phyloP scores from a whole-genome alignment of 176 grass and related monocot genomes.

The Hyparrhenia diplandra region DNA sequence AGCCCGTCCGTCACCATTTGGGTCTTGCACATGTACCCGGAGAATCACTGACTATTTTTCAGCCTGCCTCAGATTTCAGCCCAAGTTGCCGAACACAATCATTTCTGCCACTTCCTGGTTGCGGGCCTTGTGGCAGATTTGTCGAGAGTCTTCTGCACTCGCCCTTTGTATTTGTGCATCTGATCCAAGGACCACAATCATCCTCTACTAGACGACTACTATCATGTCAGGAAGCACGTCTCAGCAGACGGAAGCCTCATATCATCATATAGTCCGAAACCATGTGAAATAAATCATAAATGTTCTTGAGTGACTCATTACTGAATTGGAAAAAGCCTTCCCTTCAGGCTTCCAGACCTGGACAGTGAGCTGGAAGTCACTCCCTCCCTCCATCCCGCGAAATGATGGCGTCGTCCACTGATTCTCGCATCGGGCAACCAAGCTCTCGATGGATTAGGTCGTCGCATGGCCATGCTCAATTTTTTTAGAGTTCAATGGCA shows the following conservation, averaged over 20 bases:
- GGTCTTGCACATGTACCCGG: too few relatives aligned
- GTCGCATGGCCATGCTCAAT: conserved; percentile 12
- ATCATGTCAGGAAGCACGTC: neutral
- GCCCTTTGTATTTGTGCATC: neutral
- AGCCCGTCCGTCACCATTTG: too few relatives aligned
- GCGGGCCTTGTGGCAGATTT: neutral
- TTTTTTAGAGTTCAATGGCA: too few relatives aligned
- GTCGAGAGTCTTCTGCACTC: too few relatives aligned
- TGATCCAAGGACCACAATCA: neutral
- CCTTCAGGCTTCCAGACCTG: neutral
- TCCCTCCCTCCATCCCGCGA: conserved; percentile 7
- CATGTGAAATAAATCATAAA: conserved; percentile 5
- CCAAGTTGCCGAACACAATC: neutral
- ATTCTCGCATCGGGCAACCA: neutral
- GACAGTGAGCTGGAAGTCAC: conserved; percentile 36
- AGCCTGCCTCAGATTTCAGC: neutral
- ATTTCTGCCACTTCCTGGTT: neutral
- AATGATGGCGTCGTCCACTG: conserved; percentile 42
- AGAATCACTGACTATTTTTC: neutral
- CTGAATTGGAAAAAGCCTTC: conserved; percentile 17
- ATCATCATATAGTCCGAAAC: conserved; percentile 11
- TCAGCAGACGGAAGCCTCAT: neutral
- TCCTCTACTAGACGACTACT: neutral
- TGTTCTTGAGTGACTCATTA: neutral
- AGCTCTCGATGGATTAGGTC: conserved; percentile 30